phyloP scores from a whole-genome alignment of 1,284 basidiomycete species.

The Microstroma glucosiphilum region DNA sequence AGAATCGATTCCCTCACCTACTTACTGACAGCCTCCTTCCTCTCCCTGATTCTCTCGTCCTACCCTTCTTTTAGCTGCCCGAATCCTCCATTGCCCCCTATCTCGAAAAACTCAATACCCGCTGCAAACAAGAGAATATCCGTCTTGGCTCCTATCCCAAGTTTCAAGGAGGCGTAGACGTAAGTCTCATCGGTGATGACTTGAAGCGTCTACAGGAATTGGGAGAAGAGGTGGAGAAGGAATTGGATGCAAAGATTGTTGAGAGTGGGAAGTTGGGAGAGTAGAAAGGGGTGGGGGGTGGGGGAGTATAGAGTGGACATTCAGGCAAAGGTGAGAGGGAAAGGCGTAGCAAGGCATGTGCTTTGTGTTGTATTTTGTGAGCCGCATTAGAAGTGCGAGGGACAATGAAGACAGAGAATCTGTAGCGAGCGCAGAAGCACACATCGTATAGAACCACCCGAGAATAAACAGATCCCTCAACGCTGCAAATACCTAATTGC shows the following conservation, averaged over 20 bases:
- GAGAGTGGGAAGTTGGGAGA: conserved; percentile 52
- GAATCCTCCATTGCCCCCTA: conserved; percentile 76
- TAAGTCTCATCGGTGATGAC: conserved; percentile 70
- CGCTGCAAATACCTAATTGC: conserved; percentile 43
- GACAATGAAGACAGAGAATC: no score
- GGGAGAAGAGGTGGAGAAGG: conserved; percentile 51
- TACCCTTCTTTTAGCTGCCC: conserved; percentile 6
- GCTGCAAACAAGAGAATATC: conserved; percentile 68
- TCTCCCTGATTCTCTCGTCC: not conserved
- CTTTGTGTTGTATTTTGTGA: no score
- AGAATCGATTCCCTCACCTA: conserved; percentile 4
- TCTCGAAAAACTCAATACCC: conserved; percentile 68
- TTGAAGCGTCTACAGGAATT: conserved; percentile 21
- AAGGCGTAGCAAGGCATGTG: no score
- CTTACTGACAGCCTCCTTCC: not conserved
- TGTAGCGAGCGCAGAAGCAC: no score
- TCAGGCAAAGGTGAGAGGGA: no score
- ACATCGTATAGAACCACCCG: no score
- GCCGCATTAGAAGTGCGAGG: no score
- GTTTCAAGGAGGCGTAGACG: conserved; percentile 61
- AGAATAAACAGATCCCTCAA: not conserved
- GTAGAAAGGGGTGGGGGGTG: no score
- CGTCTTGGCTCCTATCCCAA: conserved; percentile 66
- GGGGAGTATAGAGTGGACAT: no score
- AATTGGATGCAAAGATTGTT: conserved; percentile 55